Evolutionary conservation across 805 yeast species (phyloP).

Genomic region (Jamesozyma gamospora): DNA sequence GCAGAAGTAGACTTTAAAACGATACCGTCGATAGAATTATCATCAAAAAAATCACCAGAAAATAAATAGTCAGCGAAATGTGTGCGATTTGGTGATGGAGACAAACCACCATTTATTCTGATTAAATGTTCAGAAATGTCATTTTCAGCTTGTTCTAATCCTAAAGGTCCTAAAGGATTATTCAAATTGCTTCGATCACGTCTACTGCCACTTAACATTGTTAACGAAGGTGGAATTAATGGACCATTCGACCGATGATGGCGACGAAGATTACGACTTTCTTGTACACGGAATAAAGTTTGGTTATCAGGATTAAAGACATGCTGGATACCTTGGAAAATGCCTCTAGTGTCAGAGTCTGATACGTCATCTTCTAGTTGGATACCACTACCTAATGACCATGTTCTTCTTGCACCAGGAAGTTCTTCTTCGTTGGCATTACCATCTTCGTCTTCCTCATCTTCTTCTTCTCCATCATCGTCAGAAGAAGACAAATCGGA

Average conservation of each 20-base stretch:
- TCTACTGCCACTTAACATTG: slow-evolving; percentile 21
- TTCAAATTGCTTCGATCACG: slow-evolving; percentile 23
- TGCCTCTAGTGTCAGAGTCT: slow-evolving; percentile 24
- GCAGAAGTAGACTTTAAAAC: slow-evolving; percentile 41
- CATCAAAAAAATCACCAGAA: slow-evolving; percentile 27
- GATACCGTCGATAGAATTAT: slow-evolving; percentile 24
- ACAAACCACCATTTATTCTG: slow-evolving; percentile 18
- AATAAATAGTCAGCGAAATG: slow-evolving; percentile 25
- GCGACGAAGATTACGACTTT: slow-evolving; percentile 3
- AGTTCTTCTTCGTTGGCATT: slow-evolving; percentile 8
- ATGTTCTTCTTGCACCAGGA: slow-evolving; percentile 20
- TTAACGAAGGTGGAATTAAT: slow-evolving; percentile 21
- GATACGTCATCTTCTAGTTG: slow-evolving; percentile 24
- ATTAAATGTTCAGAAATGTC: slow-evolving; percentile 21
- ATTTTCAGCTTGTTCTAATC: slow-evolving; percentile 27
- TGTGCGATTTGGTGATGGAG: slow-evolving; percentile 19
- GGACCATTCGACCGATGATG: slow-evolving; percentile 17
- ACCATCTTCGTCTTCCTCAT: slow-evolving; percentile 10
- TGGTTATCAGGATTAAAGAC: slow-evolving; percentile 23
- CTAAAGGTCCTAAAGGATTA: slow-evolving; percentile 28
- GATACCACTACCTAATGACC: slow-evolving; percentile 23
- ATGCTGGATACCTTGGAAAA: slow-evolving; percentile 28
- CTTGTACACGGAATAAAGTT: slow-evolving; percentile 22
- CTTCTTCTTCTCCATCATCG: slow-evolving; percentile 16
- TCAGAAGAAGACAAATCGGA: slow-evolving; percentile 26